Conservation (phyloP, 306 rosid genomes). For the Sphenostylis stenocarpa region DNA sequence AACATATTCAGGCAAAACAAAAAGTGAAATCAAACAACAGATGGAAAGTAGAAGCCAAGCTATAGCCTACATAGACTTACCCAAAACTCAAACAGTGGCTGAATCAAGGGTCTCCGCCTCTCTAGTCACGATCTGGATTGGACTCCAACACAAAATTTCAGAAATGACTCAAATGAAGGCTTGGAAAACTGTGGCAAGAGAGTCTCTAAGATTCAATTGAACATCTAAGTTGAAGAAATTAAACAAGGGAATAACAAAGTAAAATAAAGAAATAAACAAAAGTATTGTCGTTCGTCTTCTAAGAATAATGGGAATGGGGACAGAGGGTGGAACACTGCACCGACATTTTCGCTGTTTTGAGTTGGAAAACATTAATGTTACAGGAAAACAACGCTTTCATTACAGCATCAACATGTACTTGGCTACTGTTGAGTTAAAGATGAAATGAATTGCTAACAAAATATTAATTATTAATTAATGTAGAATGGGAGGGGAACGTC, state of each 20-base stretch:
- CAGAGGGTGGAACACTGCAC: constrained; percentile 21
- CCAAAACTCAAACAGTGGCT: constrained; percentile 20
- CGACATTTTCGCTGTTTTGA: constrained; percentile 12
- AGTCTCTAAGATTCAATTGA: neutral
- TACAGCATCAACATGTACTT: neutral
- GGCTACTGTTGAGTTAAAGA: neutral
- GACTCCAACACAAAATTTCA: neutral
- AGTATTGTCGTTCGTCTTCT: neutral
- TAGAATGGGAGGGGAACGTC: neutral
- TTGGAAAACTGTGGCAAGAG: neutral
- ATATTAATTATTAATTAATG: neutral
- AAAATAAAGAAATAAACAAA: neutral
- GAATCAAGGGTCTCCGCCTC: neutral
- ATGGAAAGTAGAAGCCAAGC: neutral
- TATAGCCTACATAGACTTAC: neutral
- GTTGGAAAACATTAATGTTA: constrained; percentile 16
- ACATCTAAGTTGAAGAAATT: constrained; percentile 13
- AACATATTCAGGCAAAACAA: no score
- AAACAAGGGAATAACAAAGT: neutral
- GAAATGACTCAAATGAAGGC: neutral
- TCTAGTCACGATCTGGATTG: constrained; percentile 42
- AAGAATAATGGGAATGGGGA: constrained; percentile 36
- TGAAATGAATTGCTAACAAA: neutral
- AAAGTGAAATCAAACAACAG: neutral
- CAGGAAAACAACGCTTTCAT: constrained; percentile 7